phyloP scores from a whole-genome alignment of 495 filamentous ascomycete genomes.

The Tuber magnatum region DNA sequence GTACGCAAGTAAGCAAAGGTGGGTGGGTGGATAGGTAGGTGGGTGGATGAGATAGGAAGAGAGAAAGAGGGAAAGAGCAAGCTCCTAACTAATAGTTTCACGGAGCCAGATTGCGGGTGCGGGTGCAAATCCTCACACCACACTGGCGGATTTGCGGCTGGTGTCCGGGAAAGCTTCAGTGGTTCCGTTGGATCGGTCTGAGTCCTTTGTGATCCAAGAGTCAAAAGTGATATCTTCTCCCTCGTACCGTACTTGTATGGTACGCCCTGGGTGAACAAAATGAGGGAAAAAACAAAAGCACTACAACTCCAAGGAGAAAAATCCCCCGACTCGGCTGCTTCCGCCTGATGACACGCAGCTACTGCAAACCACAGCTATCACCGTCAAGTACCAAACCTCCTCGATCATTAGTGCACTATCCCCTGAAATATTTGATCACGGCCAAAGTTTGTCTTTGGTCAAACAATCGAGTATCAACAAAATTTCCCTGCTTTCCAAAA shows the following conservation, averaged over 20 bases:
- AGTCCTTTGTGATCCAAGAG: constrained; percentile 27
- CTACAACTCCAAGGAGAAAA: constrained; percentile 23
- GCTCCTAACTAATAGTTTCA: background rate
- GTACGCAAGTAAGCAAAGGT: constrained; percentile 2
- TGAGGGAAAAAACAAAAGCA: background rate
- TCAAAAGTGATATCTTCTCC: constrained; percentile 29
- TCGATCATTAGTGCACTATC: background rate
- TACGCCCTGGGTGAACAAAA: background rate
- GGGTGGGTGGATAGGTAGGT: constrained; percentile 1
- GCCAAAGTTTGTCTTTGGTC: constrained; percentile 26
- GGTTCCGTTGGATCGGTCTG: constrained; percentile 29
- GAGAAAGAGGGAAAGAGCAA: background rate
- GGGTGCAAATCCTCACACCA: constrained; percentile 32
- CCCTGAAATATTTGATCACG: background rate
- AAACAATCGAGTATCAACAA: constrained; percentile 24
- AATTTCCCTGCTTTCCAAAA: background rate
- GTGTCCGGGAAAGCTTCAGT: constrained; percentile 19
- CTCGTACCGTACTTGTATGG: constrained; percentile 1
- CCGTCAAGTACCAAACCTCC: background rate
- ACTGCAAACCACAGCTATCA: constrained; percentile 26
- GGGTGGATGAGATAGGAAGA: background rate
- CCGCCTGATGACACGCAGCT: constrained; percentile 33
- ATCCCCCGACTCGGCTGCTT: constrained; percentile 34
- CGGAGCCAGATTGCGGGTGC: constrained; percentile 4
- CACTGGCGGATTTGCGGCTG: constrained; percentile 31